Evolutionary conservation across 1,284 basidiomycete genomes (phyloP).

Genomic region (Fistulinella cinereoalba): DNA sequence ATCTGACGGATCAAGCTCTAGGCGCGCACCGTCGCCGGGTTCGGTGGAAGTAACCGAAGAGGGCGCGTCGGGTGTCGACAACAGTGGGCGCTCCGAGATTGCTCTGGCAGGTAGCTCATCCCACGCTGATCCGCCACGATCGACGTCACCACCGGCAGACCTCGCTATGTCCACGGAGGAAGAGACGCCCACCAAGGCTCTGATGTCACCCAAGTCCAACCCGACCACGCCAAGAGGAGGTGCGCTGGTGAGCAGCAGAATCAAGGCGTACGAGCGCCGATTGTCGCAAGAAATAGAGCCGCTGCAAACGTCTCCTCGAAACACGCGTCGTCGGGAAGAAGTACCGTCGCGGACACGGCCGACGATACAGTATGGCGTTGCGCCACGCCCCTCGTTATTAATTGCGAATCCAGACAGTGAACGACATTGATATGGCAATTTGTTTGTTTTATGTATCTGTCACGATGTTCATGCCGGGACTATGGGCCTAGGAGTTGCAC

Average conservation of each 20-base stretch:
- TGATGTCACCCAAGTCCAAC: background rate
- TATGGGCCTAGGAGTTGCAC: background rate
- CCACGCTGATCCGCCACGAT: slow-evolving; percentile 17
- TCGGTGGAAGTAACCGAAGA: slow-evolving; percentile 26
- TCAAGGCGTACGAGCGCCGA: slow-evolving; percentile 42
- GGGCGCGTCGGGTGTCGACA: slow-evolving; percentile 12
- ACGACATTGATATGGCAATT: slow-evolving; percentile 16
- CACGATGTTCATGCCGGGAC: slow-evolving; percentile 3
- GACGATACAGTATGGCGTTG: slow-evolving; percentile 44
- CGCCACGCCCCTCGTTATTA: slow-evolving; percentile 44
- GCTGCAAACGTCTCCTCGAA: slow-evolving; percentile 22
- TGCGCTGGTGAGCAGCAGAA: slow-evolving; percentile 33
- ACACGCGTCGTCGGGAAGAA: slow-evolving; percentile 32
- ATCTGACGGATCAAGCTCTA: slow-evolving; percentile 32
- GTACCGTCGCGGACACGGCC: slow-evolving; percentile 27
- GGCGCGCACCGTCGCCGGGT: slow-evolving; percentile 22
- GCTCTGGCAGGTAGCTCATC: slow-evolving; percentile 8
- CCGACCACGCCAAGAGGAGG: slow-evolving; percentile 1
- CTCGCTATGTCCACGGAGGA: background rate
- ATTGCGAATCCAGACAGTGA: slow-evolving; percentile 49
- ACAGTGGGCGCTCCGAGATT: slow-evolving; percentile 9
- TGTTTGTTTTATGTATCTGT: background rate
- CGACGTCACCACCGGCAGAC: background rate
- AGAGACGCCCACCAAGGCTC: slow-evolving; percentile 2
- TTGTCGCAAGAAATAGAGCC: slow-evolving; percentile 32